phyloP scores from a whole-genome alignment of 495 filamentous ascomycete species.

The Aspergillus bridgeri region DNA sequence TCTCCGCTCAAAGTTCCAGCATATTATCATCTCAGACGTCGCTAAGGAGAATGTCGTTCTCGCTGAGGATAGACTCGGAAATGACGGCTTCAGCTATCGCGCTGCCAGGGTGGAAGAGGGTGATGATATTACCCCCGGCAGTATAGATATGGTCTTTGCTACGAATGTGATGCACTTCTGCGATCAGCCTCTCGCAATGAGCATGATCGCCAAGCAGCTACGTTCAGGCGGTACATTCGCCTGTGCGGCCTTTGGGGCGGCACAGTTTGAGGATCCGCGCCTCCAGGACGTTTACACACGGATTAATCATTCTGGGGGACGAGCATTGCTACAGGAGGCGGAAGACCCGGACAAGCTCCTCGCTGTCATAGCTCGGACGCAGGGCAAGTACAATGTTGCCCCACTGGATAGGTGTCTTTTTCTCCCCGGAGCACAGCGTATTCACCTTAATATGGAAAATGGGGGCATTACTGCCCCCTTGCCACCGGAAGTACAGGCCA shows the following conservation, averaged over 20 bases:
- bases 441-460: slow-evolving; percentile 15
- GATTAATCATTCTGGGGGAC: neutral
- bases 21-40: slow-evolving; percentile 20
- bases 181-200: slow-evolving; percentile 14
- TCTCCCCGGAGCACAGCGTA: slow-evolving; percentile 11
- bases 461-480: neutral
- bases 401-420: slow-evolving; percentile 13
- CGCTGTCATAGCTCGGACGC: slow-evolving; percentile 5
- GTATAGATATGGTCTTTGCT: slow-evolving; percentile 20
- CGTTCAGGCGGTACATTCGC: slow-evolving; percentile 19
- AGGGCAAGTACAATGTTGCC: slow-evolving; percentile 13
- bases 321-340: neutral
- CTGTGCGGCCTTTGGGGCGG: slow-evolving; percentile 13
- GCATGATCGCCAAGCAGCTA: slow-evolving; percentile 14
- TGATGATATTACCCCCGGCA: slow-evolving; percentile 12
- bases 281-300: slow-evolving; percentile 8
- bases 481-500: neutral
- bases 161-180: slow-evolving; percentile 19
- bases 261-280: slow-evolving; percentile 10
- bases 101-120: slow-evolving; percentile 15
- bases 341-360: neutral
- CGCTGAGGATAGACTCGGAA: slow-evolving; percentile 12
- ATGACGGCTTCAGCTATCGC: slow-evolving; percentile 15
- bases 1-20: slow-evolving; percentile 14
- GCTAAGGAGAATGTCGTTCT: slow-evolving; percentile 9